These are phyloP conservation scores for Ceratobasidium theobromae DNA, from an alignment of 1,284 basidiomycete genomes.

Conservation along the genomic window DNA sequence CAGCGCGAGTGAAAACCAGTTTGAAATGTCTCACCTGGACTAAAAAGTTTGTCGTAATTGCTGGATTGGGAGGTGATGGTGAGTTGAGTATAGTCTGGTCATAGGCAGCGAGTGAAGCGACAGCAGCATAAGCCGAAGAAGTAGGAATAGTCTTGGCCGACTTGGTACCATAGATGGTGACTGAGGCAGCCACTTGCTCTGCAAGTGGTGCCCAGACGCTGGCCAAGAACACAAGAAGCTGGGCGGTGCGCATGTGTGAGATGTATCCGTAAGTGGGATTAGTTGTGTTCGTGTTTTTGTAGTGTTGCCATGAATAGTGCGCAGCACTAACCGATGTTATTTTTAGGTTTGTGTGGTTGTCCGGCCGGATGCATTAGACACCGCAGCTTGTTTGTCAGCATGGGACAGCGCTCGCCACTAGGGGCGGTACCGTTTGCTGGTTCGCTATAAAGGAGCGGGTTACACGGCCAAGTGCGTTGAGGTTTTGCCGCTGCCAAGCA, in stretches of 20 bases:
- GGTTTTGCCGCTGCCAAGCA: too few species aligned
- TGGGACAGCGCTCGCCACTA: too few species aligned
- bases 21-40: slow-evolving; percentile 2
- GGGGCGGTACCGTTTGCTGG: too few species aligned
- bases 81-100: slow-evolving; percentile 32
- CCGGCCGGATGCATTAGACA: not conserved
- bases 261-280: not conserved
- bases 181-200: slow-evolving; percentile 13
- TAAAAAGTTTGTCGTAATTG: slow-evolving; percentile 4
- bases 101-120: slow-evolving; percentile 17
- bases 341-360: not conserved
- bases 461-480: too few species aligned
- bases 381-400: slow-evolving; percentile 22
- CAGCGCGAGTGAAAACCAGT: not conserved
- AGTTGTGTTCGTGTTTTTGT: not conserved
- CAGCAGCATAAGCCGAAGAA: slow-evolving; percentile 6
- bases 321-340: not conserved
- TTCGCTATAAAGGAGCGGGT: too few species aligned
- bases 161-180: slow-evolving; percentile 28
- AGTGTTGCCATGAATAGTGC: slow-evolving; percentile 2
- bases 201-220: not conserved
- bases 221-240: not conserved
- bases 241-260: not conserved
- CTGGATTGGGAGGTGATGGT: slow-evolving; percentile 19
- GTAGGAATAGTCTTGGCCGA: slow-evolving; percentile 4